Evolutionary conservation across 345 rosid species (phyloP).

Genomic region (Chamaenerion angustifolium): DNA sequence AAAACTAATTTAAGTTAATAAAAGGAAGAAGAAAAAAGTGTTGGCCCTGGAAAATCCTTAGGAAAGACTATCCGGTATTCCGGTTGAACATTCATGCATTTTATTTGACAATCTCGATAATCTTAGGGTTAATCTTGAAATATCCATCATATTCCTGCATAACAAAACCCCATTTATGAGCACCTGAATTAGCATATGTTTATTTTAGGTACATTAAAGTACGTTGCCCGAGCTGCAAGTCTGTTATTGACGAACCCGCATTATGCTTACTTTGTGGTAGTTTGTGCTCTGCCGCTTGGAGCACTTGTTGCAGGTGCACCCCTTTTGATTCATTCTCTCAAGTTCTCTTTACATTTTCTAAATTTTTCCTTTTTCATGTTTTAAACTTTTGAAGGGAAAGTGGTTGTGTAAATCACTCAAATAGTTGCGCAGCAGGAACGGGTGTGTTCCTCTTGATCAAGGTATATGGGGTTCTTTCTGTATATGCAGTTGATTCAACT

Average conservation of each 20-base stretch:
- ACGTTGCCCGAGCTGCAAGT: conserved; percentile 46
- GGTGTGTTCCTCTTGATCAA: conserved; percentile 73
- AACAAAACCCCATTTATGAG: no score
- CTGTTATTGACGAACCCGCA: conserved; percentile 48
- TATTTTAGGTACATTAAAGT: conserved; percentile 61
- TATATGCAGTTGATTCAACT: no score
- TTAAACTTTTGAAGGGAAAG: conserved; percentile 32
- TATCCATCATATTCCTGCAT: conserved; percentile 33
- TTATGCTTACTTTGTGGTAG: conserved; percentile 86
- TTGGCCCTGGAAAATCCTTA: no score
- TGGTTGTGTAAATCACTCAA: conserved; percentile 57
- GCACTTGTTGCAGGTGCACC: conserved; percentile 70
- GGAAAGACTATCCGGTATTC: no score
- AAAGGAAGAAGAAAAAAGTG: no score
- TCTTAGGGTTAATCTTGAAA: conserved; percentile 75
- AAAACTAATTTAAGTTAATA: no score
- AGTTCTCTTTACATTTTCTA: not conserved
- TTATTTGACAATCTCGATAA: no score
- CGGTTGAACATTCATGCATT: no score
- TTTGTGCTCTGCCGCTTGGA: conserved; percentile 72
- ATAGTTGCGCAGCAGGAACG: conserved; percentile 69
- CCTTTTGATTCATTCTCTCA: not conserved
- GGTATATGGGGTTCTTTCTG: conserved; percentile 20
- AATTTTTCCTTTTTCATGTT: not conserved
- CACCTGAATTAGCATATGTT: conserved; percentile 7